Conservation (phyloP, 75 land plant genomes). For the Ceratopteris richardii region DNA sequence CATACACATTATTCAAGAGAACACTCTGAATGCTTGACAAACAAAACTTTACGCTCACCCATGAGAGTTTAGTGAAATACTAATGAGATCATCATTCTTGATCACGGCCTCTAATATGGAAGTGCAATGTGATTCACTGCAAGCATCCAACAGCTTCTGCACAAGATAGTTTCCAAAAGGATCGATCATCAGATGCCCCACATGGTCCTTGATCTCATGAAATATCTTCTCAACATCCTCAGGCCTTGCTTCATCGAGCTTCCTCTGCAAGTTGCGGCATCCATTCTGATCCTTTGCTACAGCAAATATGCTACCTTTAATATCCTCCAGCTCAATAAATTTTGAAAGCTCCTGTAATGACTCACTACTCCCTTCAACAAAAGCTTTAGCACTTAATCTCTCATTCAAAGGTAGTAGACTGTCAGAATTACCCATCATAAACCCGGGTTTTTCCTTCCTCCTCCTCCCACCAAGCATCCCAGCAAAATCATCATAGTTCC, state of each 20-base stretch:
- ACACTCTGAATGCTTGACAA: too few relatives aligned
- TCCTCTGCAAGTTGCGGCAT: constrained; percentile 34
- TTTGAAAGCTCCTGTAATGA: neutral
- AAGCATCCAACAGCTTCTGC: constrained; percentile 39
- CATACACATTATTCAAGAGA: too few relatives aligned
- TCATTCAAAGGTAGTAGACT: too few relatives aligned
- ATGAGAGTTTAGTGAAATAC: constrained; percentile 52
- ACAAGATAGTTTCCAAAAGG: constrained; percentile 43
- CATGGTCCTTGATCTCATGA: constrained; percentile 35
- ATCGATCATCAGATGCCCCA: constrained; percentile 38
- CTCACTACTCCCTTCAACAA: neutral
- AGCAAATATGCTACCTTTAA: constrained; percentile 28
- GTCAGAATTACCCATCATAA: too few relatives aligned
- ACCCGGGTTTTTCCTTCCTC: too few relatives aligned
- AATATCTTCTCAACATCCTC: constrained; percentile 40
- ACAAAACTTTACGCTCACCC: constrained; percentile 46
- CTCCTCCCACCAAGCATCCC: too few relatives aligned
- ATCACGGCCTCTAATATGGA: constrained; percentile 23
- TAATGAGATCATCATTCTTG: constrained; percentile 32
- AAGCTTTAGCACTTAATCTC: too few relatives aligned
- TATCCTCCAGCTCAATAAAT: constrained; percentile 28
- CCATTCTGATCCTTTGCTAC: constrained; percentile 41
- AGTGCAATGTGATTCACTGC: constrained; percentile 27
- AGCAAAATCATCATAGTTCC: too few relatives aligned
- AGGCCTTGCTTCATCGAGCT: constrained; percentile 33